These are phyloP conservation scores for Santalum album DNA, from an alignment of 164 flowering plant species.

Conservation along the genomic window DNA sequence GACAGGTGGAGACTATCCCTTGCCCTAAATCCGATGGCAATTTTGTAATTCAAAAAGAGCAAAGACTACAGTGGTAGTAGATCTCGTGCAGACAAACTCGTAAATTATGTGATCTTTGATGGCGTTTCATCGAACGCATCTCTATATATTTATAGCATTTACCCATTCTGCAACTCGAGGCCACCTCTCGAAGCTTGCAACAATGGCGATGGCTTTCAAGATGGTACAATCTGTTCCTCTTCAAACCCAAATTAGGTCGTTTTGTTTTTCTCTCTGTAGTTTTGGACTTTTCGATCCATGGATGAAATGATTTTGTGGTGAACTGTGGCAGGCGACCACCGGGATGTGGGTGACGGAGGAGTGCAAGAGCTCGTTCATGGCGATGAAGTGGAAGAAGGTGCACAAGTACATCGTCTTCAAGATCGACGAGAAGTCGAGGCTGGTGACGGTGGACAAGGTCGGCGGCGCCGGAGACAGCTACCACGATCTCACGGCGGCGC, in stretches of 20 bases:
- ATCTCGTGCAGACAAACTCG: no score
- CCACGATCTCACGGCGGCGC: constrained; percentile 70
- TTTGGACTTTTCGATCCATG: not conserved
- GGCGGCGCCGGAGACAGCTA: constrained; percentile 77
- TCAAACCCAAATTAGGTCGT: no score
- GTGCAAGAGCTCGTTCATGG: constrained; percentile 87
- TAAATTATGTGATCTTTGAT: constrained; percentile 13
- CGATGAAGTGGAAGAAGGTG: constrained; percentile 93
- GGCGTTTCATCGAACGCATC: constrained; percentile 18
- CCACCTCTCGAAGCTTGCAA: no score
- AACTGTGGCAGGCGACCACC: constrained; percentile 50
- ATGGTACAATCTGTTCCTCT: no score
- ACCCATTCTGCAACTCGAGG: no score
- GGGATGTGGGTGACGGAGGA: constrained; percentile 91
- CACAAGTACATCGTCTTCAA: constrained; percentile 81
- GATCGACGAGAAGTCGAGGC: constrained; percentile 73
- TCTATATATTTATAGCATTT: constrained; percentile 21
- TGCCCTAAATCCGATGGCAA: no score
- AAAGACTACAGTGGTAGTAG: no score
- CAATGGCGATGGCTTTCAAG: constrained; percentile 97
- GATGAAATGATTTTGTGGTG: not conserved
- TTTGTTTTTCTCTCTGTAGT: not conserved
- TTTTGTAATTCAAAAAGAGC: no score
- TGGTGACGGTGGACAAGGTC: constrained; percentile 82
- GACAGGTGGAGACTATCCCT: no score